Conservation (phyloP, 371 early-diverging fungal genomes). For the Encephalitozoon intestinalis region DNA sequence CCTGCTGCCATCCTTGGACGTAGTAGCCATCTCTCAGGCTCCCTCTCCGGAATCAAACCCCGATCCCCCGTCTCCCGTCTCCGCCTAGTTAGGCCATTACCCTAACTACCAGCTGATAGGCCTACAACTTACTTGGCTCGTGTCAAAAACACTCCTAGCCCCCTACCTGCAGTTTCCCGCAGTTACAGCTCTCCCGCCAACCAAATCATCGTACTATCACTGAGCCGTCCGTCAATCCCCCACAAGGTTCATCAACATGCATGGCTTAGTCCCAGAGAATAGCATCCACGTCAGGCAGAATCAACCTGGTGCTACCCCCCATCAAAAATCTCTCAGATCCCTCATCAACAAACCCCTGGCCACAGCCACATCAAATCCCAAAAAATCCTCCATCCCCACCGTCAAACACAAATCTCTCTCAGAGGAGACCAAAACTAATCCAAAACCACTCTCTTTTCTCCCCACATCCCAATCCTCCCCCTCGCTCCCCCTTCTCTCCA, state of each 20-base stretch:
- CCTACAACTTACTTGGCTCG: constrained; percentile 6
- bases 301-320: constrained; percentile 34
- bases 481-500: too few species aligned
- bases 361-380: too few species aligned
- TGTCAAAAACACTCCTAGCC: neutral
- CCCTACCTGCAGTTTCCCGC: constrained; percentile 28
- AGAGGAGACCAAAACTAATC: too few species aligned
- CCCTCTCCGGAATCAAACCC: constrained; percentile 45
- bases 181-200: neutral
- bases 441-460: too few species aligned
- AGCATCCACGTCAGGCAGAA: constrained; percentile 51
- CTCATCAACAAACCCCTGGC: too few species aligned
- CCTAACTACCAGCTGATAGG: constrained; percentile 43
- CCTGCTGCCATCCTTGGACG: constrained; percentile 50
- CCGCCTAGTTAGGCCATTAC: constrained; percentile 40
- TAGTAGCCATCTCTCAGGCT: constrained; percentile 48
- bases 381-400: too few species aligned
- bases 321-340: too few species aligned
- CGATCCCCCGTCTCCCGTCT: constrained; percentile 41
- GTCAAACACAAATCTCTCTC: too few species aligned
- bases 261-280: constrained; percentile 44
- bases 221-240: constrained; percentile 40
- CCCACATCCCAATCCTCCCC: too few species aligned
- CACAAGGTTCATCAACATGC: constrained; percentile 9
- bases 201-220: constrained; percentile 32